Evolutionary conservation across 805 yeast species (phyloP).

Genomic region (Debaryomyces castellii): DNA sequence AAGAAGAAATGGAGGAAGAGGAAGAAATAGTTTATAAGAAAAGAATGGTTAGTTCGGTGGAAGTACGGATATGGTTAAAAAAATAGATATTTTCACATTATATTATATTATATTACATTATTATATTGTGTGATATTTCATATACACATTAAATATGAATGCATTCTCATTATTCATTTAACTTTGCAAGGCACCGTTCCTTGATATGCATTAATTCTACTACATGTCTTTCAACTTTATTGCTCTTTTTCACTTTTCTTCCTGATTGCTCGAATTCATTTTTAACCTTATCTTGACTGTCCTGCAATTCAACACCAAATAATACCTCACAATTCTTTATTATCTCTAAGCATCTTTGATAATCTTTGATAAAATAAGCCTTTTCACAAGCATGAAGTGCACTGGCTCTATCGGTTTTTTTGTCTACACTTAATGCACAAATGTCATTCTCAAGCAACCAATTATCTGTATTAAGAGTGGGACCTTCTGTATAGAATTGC

Average conservation of each 20-base stretch:
- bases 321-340: conserved; percentile 37
- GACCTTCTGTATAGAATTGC: conserved; percentile 56
- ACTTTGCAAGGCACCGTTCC: conserved; percentile 33
- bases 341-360: conserved; percentile 47
- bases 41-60: conserved; percentile 49
- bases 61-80: conserved; percentile 41
- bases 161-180: conserved; percentile 1
- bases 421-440: conserved; percentile 25
- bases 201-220: conserved; percentile 50
- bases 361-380: conserved; percentile 57
- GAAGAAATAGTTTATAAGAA: conserved; percentile 36
- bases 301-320: conserved; percentile 22
- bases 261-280: background rate
- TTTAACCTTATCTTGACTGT: conserved; percentile 15
- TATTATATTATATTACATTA: background rate
- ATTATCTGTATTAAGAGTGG: conserved; percentile 46
- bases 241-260: conserved; percentile 17
- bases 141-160: background rate
- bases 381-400: conserved; percentile 62
- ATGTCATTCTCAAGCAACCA: conserved; percentile 39
- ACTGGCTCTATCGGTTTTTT: conserved; percentile 55
- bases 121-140: background rate
- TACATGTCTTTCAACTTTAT: conserved; percentile 48
- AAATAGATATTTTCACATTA: conserved; percentile 6
- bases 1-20: conserved; percentile 24